Evolutionary conservation across 495 filamentous ascomycete species (phyloP), one percentile per base, ranked within the genome.

Genomic region (Hamigera avellanea): DNA sequence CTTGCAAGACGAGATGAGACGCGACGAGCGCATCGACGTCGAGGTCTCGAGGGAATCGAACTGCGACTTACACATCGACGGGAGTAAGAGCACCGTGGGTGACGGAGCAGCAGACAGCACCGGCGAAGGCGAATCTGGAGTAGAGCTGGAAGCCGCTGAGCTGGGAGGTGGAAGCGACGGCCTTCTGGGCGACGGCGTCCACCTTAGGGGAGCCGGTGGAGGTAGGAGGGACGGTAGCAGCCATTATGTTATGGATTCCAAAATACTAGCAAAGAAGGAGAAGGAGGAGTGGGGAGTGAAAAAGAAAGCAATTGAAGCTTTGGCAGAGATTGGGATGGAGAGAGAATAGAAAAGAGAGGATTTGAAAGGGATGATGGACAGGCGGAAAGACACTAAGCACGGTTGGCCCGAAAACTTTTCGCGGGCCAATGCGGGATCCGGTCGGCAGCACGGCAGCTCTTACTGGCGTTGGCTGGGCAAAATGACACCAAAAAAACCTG

Each of bases 61-160:
- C 28, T 48, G 32, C 17, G 39, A 80, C 87, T 69, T 86, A 95
- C 87, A 95, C 87, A 80, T 95, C 87, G 54, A 95, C 83, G 49
- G 87, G 87, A 38, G 87, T 95, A 57, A 93, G 73, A 52, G 73
- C 78, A 52, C 87, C 87, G 71, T 95, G 87, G 49, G 87, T 95
- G 66, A 95, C 70, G 52, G 83, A 84, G 62, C 87, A 95, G 78
- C 87, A 94, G 66, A 93, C 68, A 46, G 86, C 87, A 60, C 86
- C 87, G 44, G 87, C 86, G 53, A 94, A 81, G 59, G 88, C 86
- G 70, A 94, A 93, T 57, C 85, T 67, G 42, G 80, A 76, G 69
- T 86, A 85, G 38, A 84, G 73, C 33, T 55, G 56, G 42, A 73
- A 39, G 29, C 73, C 76, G 37, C 52, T 64, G 38, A 67, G 53